These are phyloP conservation scores for Solanum bukasovii DNA, from an alignment of 257 asterid species.

Conservation along the genomic window DNA sequence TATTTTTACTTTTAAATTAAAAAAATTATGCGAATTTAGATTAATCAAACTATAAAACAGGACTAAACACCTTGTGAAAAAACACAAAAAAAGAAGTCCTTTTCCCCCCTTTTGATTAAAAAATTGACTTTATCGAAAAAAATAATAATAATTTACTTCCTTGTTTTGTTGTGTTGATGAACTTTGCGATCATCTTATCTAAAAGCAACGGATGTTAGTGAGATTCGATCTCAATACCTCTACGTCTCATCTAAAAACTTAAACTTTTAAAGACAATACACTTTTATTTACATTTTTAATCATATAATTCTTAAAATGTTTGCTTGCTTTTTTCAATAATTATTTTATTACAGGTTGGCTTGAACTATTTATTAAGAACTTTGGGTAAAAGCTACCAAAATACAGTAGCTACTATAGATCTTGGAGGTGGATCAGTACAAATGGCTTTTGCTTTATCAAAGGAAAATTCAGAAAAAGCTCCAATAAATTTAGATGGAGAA, in stretches of 20 bases:
- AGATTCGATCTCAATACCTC: no score
- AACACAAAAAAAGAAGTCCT: not conserved
- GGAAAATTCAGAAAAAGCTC: constrained; percentile 19
- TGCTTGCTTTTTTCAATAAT: constrained; percentile 7
- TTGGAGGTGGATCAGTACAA: constrained; percentile 13
- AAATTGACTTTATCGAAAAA: not conserved
- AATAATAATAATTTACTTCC: not conserved
- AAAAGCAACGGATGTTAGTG: no score
- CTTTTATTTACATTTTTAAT: not conserved
- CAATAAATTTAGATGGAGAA: not conserved
- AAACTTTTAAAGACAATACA: not conserved
- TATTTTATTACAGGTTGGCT: not conserved
- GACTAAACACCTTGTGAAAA: not conserved
- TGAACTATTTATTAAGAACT: constrained; percentile 3
- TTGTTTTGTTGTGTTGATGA: not conserved
- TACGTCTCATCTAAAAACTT: no score
- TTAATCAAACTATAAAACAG: not conserved
- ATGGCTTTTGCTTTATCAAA: constrained; percentile 44
- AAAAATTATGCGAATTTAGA: not conserved
- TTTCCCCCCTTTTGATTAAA: no score
- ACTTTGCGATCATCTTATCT: no score
- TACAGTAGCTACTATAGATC: constrained; percentile 11
- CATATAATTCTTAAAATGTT: not conserved
- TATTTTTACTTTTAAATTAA: not conserved
- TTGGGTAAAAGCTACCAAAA: not conserved